phyloP scores from a whole-genome alignment of 2,329 filamentous ascomycete genomes.

The Fusarium longipes region DNA sequence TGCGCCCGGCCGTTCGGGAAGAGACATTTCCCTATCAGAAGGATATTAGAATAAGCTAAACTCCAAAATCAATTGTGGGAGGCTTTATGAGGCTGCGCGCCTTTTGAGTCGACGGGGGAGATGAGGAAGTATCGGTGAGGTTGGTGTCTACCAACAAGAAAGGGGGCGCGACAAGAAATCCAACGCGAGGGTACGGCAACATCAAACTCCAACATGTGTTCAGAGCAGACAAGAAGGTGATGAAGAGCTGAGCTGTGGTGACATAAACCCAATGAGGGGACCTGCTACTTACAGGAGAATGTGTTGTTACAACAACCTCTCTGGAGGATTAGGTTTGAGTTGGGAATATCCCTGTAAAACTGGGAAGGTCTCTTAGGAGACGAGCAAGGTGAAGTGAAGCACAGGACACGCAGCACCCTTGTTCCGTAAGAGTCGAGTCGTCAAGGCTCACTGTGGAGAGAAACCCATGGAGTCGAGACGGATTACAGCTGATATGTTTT shows the following conservation, averaged over 20 bases:
- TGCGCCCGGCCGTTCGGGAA: constrained; percentile 72
- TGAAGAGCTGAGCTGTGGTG: constrained; percentile 4
- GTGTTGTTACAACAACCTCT: constrained; percentile 40
- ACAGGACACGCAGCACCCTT: constrained; percentile 33
- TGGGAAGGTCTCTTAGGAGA: constrained; percentile 46
- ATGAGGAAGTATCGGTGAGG: constrained; percentile 24
- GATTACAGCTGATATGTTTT: constrained; percentile 19
- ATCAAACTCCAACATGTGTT: constrained; percentile 13
- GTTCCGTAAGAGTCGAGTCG: constrained; percentile 27
- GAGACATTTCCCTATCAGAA: constrained; percentile 65
- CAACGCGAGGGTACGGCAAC: constrained; percentile 17
- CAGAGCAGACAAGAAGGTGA: constrained; percentile 12
- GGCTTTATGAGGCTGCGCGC: constrained; percentile 11
- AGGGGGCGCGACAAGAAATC: constrained; percentile 23
- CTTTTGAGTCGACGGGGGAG: constrained; percentile 23
- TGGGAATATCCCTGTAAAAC: constrained; percentile 45
- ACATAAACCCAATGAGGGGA: constrained; percentile 19
- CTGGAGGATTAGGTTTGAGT: constrained; percentile 40
- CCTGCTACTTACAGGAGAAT: constrained; percentile 41
- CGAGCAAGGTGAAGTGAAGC: constrained; percentile 28
- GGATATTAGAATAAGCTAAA: constrained; percentile 37
- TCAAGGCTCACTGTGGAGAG: constrained; percentile 36
- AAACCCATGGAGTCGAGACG: constrained; percentile 38
- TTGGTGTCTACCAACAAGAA: constrained; percentile 36
- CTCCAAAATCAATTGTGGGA: constrained; percentile 2